Conservation (phyloP, 2,329 filamentous ascomycete genomes). For the Diaporthe batatas region DNA sequence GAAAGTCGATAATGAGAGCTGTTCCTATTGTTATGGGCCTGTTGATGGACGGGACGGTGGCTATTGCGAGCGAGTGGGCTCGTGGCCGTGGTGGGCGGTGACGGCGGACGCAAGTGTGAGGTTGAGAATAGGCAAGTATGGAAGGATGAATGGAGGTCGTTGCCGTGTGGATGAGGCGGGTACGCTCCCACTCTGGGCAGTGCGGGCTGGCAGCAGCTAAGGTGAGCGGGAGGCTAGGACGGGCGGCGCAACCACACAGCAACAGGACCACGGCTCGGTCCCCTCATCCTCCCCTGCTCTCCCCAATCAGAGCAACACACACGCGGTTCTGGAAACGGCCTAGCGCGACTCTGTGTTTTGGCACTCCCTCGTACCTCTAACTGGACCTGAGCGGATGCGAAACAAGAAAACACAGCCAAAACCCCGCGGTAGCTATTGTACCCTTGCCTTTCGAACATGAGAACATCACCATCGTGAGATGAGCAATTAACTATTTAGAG, state of each 20-base stretch:
- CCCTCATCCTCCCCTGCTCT: not conserved
- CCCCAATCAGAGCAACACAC: slow-evolving; percentile 37
- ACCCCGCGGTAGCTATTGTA: not conserved
- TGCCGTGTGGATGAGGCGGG: slow-evolving; percentile 28
- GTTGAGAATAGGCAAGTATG: slow-evolving; percentile 29
- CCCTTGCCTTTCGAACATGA: not conserved
- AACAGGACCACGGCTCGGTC: not conserved
- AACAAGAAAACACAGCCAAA: slow-evolving; percentile 19
- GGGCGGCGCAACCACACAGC: slow-evolving; percentile 28
- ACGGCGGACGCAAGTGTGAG: slow-evolving; percentile 7
- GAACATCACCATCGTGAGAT: not conserved
- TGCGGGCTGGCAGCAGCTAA: slow-evolving; percentile 34
- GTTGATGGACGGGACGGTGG: slow-evolving; percentile 2
- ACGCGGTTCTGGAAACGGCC: slow-evolving; percentile 13
- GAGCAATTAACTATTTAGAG: not conserved
- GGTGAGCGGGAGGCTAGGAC: slow-evolving; percentile 22
- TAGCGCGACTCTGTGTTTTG: slow-evolving; percentile 37
- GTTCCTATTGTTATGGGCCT: slow-evolving; percentile 21
- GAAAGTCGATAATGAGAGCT: too few relatives aligned
- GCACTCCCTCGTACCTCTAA: slow-evolving; percentile 20
- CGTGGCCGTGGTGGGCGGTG: slow-evolving; percentile 24
- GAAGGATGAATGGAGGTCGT: slow-evolving; percentile 27
- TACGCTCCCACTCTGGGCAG: slow-evolving; percentile 26
- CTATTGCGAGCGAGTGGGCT: slow-evolving; percentile 23
- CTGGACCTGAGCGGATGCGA: slow-evolving; percentile 25